Evolutionary conservation across 345 rosid species (phyloP), one percentile per base, ranked within the genome.

Genomic region (Arabis hirsuta): DNA sequence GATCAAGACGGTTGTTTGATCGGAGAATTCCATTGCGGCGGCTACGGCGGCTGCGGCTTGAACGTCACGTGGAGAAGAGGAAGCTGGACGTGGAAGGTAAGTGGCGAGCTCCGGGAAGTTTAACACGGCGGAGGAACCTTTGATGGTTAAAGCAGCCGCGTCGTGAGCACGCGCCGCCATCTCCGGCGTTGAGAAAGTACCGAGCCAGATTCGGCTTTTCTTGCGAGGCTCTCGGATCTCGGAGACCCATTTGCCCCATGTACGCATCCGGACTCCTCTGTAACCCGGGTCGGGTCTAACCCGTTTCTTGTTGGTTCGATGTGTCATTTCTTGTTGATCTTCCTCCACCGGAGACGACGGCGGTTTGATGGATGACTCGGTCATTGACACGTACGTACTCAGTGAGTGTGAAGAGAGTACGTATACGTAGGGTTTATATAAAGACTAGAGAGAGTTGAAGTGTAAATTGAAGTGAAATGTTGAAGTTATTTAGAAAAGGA

Each of bases 161-260:
- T 93, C 98, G n/a, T 93, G 98, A 0, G 98, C 98, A 56, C 98
- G 97, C 31, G 98, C 98, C 3, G 98, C 98, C 97, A 90, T 90
- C 77, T 93, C 96, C 0, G 98, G 81, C 6, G 91, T 90, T 31
- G 91, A 71, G 85, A 93, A 93, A 11, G 98, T 93, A 3, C 98
- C 98, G 1, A 93, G 88, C 98, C 98, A 93, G 89, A 93, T 93
- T 78, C 98, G 83, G 75, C 72, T 88, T 76, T 93, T 93, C 81
- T 93, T 93, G 57, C 97, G 81, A 31, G 98, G 98, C 79, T 93
- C 92, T 11, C 98, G 86, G 84, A 93, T 93, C 89, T 93, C 98
- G 16, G 98, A 93, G 20, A 93, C 98, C 98, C 98, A 93, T 70
- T 93, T 93, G 3, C 98, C 98, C 97, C 98, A 93, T 2, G 96